Evolutionary conservation across 2,329 filamentous ascomycete genomes (phyloP).

Genomic region (Dactylellina drechsleri): DNA sequence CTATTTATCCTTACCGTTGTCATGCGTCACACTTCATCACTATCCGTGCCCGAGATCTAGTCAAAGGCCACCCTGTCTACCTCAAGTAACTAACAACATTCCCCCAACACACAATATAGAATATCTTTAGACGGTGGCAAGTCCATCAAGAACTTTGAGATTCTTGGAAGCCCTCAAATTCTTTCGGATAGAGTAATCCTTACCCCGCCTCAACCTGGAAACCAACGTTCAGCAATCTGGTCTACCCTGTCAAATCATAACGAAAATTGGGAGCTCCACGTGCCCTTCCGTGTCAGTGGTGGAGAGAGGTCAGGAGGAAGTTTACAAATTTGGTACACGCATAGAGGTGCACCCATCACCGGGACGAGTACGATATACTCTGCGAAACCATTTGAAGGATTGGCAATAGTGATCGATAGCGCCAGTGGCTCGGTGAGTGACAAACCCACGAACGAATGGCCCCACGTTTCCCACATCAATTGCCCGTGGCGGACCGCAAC

Average conservation of each 20-base stretch:
- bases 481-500: background rate
- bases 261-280: slow-evolving; percentile 80
- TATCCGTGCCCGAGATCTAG: slow-evolving; percentile 13
- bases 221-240: slow-evolving; percentile 86
- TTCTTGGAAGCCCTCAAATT: slow-evolving; percentile 70
- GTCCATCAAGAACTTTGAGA: slow-evolving; percentile 68
- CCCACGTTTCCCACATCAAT: background rate
- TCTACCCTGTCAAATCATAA: slow-evolving; percentile 71
- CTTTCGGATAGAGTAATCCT: slow-evolving; percentile 92
- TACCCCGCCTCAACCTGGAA: slow-evolving; percentile 86
- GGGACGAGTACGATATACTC: slow-evolving; percentile 62
- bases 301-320: slow-evolving; percentile 87
- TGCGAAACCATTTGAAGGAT: slow-evolving; percentile 76
- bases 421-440: slow-evolving; percentile 72
- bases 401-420: slow-evolving; percentile 85
- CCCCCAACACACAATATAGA: slow-evolving; percentile 61
- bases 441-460: slow-evolving; percentile 26
- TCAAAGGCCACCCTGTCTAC: slow-evolving; percentile 30
- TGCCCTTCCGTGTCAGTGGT: slow-evolving; percentile 88
- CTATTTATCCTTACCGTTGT: slow-evolving; percentile 2
- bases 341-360: slow-evolving; percentile 64
- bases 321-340: slow-evolving; percentile 80
- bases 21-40: background rate
- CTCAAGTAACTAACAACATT: background rate
- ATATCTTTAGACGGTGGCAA: slow-evolving; percentile 72